Base-by-base conservation (phyloP, 495 filamentous ascomycete species). In the Chaetomium fimeti region DNA sequence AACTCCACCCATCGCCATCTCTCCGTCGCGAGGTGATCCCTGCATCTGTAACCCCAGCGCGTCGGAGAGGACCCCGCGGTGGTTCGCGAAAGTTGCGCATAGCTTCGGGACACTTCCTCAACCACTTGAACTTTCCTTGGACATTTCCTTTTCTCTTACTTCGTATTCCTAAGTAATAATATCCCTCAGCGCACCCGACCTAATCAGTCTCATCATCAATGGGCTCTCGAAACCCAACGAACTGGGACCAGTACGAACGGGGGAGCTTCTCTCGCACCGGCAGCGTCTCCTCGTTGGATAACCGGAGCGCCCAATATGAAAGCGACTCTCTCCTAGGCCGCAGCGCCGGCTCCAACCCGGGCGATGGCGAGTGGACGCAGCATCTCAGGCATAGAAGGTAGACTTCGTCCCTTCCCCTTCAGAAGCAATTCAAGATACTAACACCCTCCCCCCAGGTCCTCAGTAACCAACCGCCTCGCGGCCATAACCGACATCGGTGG, bases 401-500 rank as follows among this genome's bases (percentile, higher is more conserved):
- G 29, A 59, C 56, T 36, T 32, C 43, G n/a, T 6, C 40, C 28
- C 43, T 36, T 54, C 11, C 20, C 36, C 43, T 32, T 47, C 24
- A 57, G 11, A 5, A 59, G 48, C 16, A 1, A 32, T 1, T 20
- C 2, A 52, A 24, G 61, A 60, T 68, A 57, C 64, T 53, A 15
- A 60, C 40, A 43, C 40, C 47, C 48, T 3, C 47, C 43, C 29
- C 20, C 7, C 65, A 86, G 85, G 70, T 89, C 89, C 4, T 96
- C 93, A 20, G 81, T 94, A 68, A 90, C 91, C 48, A 80, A 89
- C 71, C 85, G 88, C 42, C 75, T 93, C 42, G 77, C 83, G 49
- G 79, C 83, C 49, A 66, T 97, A 27, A 82, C 89, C 65, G 87
- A 95, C 58, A 90, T 88, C 15, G 94, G 94, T 47, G 94, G 94